Base-by-base conservation (phyloP, 2,329 filamentous ascomycete species). In the Penicillium sp. region DNA sequence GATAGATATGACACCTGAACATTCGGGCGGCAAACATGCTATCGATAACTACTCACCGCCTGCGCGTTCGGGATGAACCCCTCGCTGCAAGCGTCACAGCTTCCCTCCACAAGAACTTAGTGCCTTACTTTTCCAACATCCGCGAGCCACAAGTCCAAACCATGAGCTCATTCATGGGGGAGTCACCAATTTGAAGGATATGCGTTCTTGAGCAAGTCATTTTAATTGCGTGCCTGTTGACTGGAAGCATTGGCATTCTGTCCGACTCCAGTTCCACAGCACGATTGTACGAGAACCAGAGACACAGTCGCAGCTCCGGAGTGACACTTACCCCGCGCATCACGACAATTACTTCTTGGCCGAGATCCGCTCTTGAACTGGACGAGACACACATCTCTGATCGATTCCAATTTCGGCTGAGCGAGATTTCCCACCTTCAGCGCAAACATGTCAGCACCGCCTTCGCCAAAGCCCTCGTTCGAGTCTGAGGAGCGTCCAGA, bases 31-130 rank as follows among this genome's bases (percentile, higher is more conserved):
- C 38, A n/a, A n/a, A 42, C 13, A 26, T 34, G n/a, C 10, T 60
- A 61, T 60, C 59, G 59, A 62, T 62, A 62, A 62, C 41, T 31
- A 15, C 18, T 44, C 47, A 60, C 53, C 59, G 59, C 56, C 56
- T 55, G n/a, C 55, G 24, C 9, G 26, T 48, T 51, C 47, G 24
- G 36, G 55, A 16, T 15, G 41, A 54, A 48, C 59, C 59, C 59
- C 59, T 60, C 59, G 55, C 49, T 52, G 59, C 56, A 62, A 59
- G 51, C 59, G 59, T 60, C 57, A 57, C 15, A 39, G 16, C 49
- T 55, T 34, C 50, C 15, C 38, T 44, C 49, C 42, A 47, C 47
- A 49, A 34, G 34, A 45, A 45, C 36, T 31, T 45, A 42, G 28
- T 44, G 33, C 33, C 34, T 28, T 50, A 24, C 45, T 46, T 33